Conservation (phyloP, 768 basidiomycete genomes). For the Xerocomus brunneocitrinus region DNA sequence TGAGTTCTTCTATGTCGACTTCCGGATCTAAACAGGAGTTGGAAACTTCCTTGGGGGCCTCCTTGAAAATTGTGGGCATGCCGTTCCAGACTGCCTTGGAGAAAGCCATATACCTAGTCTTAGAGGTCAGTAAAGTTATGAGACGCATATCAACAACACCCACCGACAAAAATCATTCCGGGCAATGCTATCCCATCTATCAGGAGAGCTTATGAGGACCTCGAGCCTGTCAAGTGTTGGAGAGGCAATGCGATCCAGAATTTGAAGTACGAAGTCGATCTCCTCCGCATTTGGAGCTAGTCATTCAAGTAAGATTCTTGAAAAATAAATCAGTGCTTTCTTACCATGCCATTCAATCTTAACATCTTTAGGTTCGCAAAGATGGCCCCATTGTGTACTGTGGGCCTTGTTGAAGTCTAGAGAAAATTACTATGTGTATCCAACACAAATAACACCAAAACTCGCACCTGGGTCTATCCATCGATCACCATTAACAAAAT, state of each 20-base stretch:
- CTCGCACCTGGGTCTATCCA: conserved; percentile 71
- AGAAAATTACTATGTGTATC: conserved; percentile 1
- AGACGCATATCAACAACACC: conserved; percentile 11
- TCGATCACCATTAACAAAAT: conserved; percentile 78
- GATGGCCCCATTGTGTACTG: conserved; percentile 71
- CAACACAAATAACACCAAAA: neutral
- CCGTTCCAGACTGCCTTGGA: conserved; percentile 76
- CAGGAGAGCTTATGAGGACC: conserved; percentile 45
- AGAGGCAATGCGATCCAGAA: conserved; percentile 62
- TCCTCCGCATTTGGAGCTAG: conserved; percentile 51
- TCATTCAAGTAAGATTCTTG: conserved; percentile 21
- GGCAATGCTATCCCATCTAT: conserved; percentile 58
- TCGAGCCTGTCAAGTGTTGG: conserved; percentile 71
- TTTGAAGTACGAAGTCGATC: conserved; percentile 72
- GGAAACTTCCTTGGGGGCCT: conserved; percentile 50
- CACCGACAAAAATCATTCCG: conserved; percentile 86
- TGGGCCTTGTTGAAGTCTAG: conserved; percentile 62
- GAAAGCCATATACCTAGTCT: conserved; percentile 58
- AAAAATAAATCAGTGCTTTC: neutral
- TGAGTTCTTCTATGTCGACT: conserved; percentile 63
- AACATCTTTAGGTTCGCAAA: conserved; percentile 75
- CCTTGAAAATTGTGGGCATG: conserved; percentile 64
- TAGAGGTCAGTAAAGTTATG: conserved; percentile 1
- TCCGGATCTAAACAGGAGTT: conserved; percentile 57
- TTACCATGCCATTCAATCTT: conserved; percentile 85